Base-by-base conservation (phyloP, 768 basidiomycete species). In the Clathrus columnatus region DNA sequence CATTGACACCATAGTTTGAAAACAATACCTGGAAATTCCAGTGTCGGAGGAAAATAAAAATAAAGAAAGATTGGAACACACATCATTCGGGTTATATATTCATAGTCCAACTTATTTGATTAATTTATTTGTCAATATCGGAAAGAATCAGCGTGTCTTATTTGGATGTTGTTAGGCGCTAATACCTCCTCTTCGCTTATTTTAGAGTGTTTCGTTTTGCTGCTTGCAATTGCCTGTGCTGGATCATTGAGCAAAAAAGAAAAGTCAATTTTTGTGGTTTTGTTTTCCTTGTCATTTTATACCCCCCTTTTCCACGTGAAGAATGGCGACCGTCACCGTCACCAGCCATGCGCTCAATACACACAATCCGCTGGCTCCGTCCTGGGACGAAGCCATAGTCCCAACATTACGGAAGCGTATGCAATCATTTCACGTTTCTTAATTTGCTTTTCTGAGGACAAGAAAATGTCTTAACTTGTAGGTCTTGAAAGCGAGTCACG, bases 361-460 rank as follows among this genome's bases (percentile, higher is more conserved):
- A 26, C 49, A 23, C 20, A 56, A 24, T 50, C 54, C 18, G 16
- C 23, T 62, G 18, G 24, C 47, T 43, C 79, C 83, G 49, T 75
- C 80, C 32, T 91, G 87, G 87, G 88, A 89, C 67, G 87, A 88
- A 64, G 80, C 80, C 30, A 87, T 91, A 54, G 89, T 91, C 27
- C 89, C 88, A 53, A 76, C 85, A 41, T 74, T 91, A 32, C 78
- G 88, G 61, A 87, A 89, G 75, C 78, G 87, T 90, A 72, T 64
- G 79, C 73, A 56, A 59, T 54, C 24, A 45, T 41, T 56, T 50
- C 17, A 26, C 56, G 16, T 27, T 17, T 4, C 23, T 51, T 48
- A 49, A 24, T 16, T 51, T 30, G 17, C 55, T 52, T 54, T 28
- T 51, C 26, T 27, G 56, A 57, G 53, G 53, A 48, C 50, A 29